A percentile compares a stretch with the other conserved stretches of the same genome.
These are phyloP conservation scores for Krasilnikovozyma curviuscula DNA, from an alignment of 768 basidiomycete species.

Conservation along the genomic window DNA sequence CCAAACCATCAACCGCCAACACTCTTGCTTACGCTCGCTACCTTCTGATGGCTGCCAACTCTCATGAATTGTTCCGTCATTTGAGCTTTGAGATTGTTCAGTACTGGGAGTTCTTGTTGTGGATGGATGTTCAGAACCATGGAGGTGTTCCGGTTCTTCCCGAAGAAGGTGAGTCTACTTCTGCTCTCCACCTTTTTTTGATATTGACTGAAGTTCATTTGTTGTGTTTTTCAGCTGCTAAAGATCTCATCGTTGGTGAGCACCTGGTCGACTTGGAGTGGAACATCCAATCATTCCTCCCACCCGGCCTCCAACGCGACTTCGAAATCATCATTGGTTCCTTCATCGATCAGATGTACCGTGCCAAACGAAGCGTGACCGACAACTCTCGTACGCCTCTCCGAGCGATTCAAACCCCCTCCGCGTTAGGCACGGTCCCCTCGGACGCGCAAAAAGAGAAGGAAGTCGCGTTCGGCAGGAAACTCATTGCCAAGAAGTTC, in stretches of 20 bases:
- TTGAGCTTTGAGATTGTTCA: conserved; percentile 65
- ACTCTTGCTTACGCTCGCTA: conserved; percentile 92
- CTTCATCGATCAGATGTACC: conserved; percentile 68
- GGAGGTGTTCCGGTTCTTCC: conserved; percentile 27
- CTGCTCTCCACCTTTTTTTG: not conserved
- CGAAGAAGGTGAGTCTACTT: conserved; percentile 5
- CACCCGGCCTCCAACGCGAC: conserved; percentile 55
- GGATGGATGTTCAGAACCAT: conserved; percentile 88
- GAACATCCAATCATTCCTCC: conserved; percentile 83
- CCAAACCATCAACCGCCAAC: conserved; percentile 75
- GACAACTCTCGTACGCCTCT: conserved; percentile 48
- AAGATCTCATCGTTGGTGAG: conserved; percentile 1
- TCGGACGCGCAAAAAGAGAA: conserved; percentile 45
- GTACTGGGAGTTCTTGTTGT: conserved; percentile 83
- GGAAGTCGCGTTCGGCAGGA: conserved; percentile 47
- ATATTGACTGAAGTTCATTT: not conserved
- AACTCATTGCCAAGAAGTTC: conserved; percentile 60
- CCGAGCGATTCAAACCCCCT: conserved; percentile 43
- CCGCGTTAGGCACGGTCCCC: conserved; percentile 30
- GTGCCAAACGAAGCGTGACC: conserved; percentile 42
- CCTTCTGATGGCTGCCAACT: conserved; percentile 76
- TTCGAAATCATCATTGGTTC: conserved; percentile 54
- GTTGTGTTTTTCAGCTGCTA: conserved; percentile 1
- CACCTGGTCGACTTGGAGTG: conserved; percentile 52
- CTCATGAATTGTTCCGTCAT: conserved; percentile 88